phyloP scores from a whole-genome alignment of 352 stramenopile genomes.

The Bremia lactucae region DNA sequence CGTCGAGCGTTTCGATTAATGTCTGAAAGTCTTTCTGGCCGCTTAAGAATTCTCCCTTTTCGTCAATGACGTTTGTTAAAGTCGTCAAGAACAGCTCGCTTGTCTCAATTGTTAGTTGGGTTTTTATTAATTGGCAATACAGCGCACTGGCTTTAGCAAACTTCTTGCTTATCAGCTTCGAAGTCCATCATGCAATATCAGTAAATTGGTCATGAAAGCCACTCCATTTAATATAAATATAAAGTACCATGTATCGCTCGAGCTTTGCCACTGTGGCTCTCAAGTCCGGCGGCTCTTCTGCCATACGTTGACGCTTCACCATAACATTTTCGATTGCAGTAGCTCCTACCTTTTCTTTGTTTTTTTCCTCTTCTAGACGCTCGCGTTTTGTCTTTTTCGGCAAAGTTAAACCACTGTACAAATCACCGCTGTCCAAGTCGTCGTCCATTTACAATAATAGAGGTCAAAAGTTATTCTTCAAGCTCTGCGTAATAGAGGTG shows the following conservation, averaged over 20 bases:
- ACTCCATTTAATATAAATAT: neutral
- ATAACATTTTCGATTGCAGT: neutral
- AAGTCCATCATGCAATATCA: too few relatives aligned
- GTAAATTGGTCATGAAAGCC: too few relatives aligned
- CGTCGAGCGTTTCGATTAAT: slow-evolving; percentile 32
- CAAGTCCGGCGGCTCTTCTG: slow-evolving; percentile 29
- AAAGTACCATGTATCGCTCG: slow-evolving; percentile 50
- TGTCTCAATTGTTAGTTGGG: slow-evolving; percentile 29
- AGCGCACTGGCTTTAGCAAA: slow-evolving; percentile 56
- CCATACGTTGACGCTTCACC: slow-evolving; percentile 19
- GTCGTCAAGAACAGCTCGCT: slow-evolving; percentile 36
- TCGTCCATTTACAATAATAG: too few relatives aligned
- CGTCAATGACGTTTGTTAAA: slow-evolving; percentile 31
- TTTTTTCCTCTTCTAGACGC: slow-evolving; percentile 7
- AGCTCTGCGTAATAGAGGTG: too few relatives aligned
- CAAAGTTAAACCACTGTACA: slow-evolving; percentile 47
- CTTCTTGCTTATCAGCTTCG: slow-evolving; percentile 62
- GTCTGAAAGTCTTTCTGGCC: slow-evolving; percentile 43
- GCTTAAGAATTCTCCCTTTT: slow-evolving; percentile 32
- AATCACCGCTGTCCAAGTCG: slow-evolving; percentile 14
- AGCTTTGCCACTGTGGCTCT: slow-evolving; percentile 37
- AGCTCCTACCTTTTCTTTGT: neutral
- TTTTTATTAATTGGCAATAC: slow-evolving; percentile 35
- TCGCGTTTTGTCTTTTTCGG: slow-evolving; percentile 39
- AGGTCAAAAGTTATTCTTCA: too few relatives aligned